A percentile compares a stretch with the other conserved stretches of the same genome.
These are phyloP conservation scores for Venturia aucupariae DNA, from an alignment of 2,329 filamentous ascomycete genomes.

Conservation along the genomic window DNA sequence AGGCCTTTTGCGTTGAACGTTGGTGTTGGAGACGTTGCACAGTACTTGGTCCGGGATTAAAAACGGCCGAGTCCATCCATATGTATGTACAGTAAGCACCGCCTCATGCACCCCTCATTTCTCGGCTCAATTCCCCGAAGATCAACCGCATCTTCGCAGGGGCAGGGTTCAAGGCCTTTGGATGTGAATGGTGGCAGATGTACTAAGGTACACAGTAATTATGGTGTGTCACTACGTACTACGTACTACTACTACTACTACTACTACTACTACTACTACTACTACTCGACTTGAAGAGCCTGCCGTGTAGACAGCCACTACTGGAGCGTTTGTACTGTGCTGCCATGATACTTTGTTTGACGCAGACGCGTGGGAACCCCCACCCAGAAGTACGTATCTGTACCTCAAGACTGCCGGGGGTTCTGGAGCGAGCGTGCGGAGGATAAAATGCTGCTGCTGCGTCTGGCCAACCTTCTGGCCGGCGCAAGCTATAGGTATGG, in stretches of 20 bases:
- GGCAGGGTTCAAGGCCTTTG: neutral
- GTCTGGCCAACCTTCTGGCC: neutral
- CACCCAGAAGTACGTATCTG: neutral
- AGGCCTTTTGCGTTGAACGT: neutral
- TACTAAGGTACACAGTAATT: too few species aligned
- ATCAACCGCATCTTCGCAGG: neutral
- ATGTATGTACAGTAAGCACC: neutral
- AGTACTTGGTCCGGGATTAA: neutral
- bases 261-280: too few species aligned
- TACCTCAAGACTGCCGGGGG: too few species aligned
- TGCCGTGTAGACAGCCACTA: neutral
- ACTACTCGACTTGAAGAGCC: neutral
- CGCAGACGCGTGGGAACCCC: neutral
- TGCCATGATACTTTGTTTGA: neutral
- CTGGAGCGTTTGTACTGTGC: neutral
- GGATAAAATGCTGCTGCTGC: neutral
- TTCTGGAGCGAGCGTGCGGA: neutral
- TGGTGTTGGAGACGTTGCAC: neutral
- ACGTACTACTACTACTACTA: too few species aligned
- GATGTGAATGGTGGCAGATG: neutral
- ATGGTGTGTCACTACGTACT: too few species aligned
- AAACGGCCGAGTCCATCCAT: too few species aligned
- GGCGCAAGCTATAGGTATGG: neutral
- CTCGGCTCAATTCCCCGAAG: neutral
- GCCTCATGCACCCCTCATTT: slow-evolving; percentile 1